Percentiles rank a stretch among this genome's conserved stretches.
phyloP scores from a whole-genome alignment of 768 basidiomycete species.

The Amanita thiersii region DNA sequence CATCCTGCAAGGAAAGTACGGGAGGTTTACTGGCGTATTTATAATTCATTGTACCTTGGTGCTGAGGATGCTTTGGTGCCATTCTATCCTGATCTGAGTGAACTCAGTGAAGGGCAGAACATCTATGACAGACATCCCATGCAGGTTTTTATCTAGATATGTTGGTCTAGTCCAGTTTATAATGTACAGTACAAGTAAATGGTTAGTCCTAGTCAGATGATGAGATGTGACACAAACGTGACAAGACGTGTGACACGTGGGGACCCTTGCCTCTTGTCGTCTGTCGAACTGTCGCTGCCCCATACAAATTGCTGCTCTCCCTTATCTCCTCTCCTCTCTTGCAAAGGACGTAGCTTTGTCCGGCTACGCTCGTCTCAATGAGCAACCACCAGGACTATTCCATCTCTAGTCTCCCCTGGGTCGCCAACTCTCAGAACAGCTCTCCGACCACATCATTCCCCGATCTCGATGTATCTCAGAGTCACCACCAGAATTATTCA shows the following conservation, averaged over 20 bases:
- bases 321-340: neutral
- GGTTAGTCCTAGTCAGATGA: neutral
- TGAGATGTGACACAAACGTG: neutral
- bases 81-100: slow-evolving; percentile 87
- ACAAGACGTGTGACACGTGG: neutral
- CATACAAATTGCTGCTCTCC: neutral
- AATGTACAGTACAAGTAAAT: neutral
- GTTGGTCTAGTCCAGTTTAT: too few relatives aligned
- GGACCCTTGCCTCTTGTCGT: neutral
- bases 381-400: slow-evolving; percentile 1
- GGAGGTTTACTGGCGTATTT: slow-evolving; percentile 96
- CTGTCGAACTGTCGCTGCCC: neutral
- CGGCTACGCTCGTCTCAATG: neutral
- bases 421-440: slow-evolving; percentile 7
- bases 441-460: slow-evolving; percentile 16
- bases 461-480: slow-evolving; percentile 18
- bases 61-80: slow-evolving; percentile 89
- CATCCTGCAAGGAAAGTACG: slow-evolving; percentile 96
- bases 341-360: slow-evolving; percentile 1
- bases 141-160: slow-evolving; percentile 73
- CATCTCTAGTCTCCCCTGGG: slow-evolving; percentile 3
- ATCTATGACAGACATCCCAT: slow-evolving; percentile 79
- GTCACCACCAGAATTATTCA: slow-evolving; percentile 12
- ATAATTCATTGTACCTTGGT: slow-evolving; percentile 91
- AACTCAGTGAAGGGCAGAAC: slow-evolving; percentile 88